phyloP scores from a whole-genome alignment of 192 early-diverging fungal genomes.

The Coemansia sp. region DNA sequence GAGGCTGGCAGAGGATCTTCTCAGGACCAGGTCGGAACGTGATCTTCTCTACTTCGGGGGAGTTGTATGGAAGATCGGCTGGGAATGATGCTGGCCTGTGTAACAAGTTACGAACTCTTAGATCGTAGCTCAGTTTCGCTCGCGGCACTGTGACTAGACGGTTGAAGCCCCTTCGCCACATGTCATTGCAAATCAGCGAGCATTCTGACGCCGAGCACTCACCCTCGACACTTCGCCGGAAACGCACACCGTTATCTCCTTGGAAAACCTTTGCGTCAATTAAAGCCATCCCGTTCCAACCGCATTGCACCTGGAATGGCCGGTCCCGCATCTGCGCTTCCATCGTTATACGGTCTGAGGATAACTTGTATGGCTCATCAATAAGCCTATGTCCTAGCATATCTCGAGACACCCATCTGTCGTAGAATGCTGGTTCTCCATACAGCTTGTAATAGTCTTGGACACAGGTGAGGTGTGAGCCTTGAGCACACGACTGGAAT shows the following conservation, averaged over 20 bases:
- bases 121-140: constrained; percentile 42
- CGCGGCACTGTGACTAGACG: constrained; percentile 43
- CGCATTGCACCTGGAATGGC: constrained; percentile 25
- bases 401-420: constrained; percentile 55
- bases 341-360: constrained; percentile 23
- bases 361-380: constrained; percentile 25
- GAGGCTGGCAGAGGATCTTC: constrained; percentile 39
- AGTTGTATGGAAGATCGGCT: constrained; percentile 18
- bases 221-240: constrained; percentile 16
- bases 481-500: constrained; percentile 39
- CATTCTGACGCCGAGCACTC: constrained; percentile 58
- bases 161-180: constrained; percentile 32
- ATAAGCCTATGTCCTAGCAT: constrained; percentile 36
- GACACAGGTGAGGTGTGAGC: constrained; percentile 50
- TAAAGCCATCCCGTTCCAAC: constrained; percentile 54
- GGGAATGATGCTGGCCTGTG: constrained; percentile 18
- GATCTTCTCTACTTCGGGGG: background rate
- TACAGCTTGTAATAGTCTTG: constrained; percentile 41
- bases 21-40: constrained; percentile 25
- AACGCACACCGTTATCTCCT: constrained; percentile 8
- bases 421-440: constrained; percentile 41
- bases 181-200: constrained; percentile 52
- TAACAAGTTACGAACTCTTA: constrained; percentile 24
- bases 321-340: constrained; percentile 3
- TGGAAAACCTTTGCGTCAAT: constrained; percentile 41